phyloP scores from a whole-genome alignment of 306 rosid species.

The Vicia faba region DNA sequence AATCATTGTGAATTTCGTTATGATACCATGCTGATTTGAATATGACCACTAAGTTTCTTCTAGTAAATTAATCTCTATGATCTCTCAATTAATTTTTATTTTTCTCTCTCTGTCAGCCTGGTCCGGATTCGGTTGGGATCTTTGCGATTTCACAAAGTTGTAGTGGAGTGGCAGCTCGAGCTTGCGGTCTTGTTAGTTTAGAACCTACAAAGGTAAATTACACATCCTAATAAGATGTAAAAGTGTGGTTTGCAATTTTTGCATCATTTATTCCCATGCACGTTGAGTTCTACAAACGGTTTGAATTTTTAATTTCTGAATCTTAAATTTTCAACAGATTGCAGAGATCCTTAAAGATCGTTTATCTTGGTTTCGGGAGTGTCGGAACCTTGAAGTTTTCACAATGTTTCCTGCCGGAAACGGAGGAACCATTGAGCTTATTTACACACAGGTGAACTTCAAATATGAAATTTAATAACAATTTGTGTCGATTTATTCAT shows the following conservation, averaged over 20 bases:
- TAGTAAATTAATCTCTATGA: neutral
- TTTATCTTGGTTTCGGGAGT: slow-evolving; percentile 95
- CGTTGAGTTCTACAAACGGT: slow-evolving; percentile 1
- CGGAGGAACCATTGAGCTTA: slow-evolving; percentile 93
- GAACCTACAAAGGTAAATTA: slow-evolving; percentile 82
- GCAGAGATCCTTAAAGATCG: slow-evolving; percentile 99
- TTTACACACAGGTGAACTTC: slow-evolving; percentile 79
- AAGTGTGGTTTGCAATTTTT: slow-evolving; percentile 11
- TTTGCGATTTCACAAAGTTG: slow-evolving; percentile 97
- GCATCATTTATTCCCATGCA: slow-evolving; percentile 3
- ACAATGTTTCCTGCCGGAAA: slow-evolving; percentile 92
- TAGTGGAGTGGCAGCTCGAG: slow-evolving; percentile 99
- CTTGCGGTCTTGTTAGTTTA: slow-evolving; percentile 97
- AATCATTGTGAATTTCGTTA: too few relatives aligned
- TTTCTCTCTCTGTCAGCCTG: slow-evolving; percentile 66
- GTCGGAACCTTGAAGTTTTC: slow-evolving; percentile 96
- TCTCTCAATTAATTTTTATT: neutral
- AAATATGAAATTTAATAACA: neutral
- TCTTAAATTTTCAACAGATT: slow-evolving; percentile 51
- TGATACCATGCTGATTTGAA: slow-evolving; percentile 22
- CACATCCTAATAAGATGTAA: neutral
- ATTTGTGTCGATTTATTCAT: neutral
- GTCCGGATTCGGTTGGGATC: slow-evolving; percentile 99
- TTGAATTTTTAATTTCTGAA: slow-evolving; percentile 8
- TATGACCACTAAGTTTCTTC: slow-evolving; percentile 1